Conservation (phyloP, 148 eudicot species). For the Fagopyrum homotropicum region DNA sequence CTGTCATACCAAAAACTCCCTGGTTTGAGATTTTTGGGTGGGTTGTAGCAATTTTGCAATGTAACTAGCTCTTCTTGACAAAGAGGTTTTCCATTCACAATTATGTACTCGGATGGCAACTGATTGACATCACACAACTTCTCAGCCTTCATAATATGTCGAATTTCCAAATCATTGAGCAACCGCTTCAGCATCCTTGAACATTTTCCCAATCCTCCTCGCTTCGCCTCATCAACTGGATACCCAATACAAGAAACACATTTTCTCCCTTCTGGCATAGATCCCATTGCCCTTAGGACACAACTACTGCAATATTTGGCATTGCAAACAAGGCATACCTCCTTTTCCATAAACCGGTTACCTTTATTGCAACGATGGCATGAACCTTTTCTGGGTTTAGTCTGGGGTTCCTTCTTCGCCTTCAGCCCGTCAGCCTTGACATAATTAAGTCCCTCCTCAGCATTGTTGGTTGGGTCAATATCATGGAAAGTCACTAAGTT, state of each 20-base stretch:
- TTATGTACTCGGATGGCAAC: conserved; percentile 78
- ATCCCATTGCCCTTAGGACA: conserved; percentile 96
- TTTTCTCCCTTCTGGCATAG: conserved; percentile 99
- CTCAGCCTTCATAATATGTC: conserved; percentile 91
- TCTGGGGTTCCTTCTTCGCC: conserved; percentile 43
- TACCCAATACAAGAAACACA: conserved; percentile 87
- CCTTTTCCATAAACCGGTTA: conserved; percentile 84
- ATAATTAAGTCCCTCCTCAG: conserved; percentile 31
- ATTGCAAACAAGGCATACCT: conserved; percentile 89
- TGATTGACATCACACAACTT: conserved; percentile 86
- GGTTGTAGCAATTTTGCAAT: conserved; percentile 71
- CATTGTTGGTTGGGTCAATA: conserved; percentile 48
- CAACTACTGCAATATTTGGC: conserved; percentile 85
- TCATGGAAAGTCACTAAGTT: conserved; percentile 61
- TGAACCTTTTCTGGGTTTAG: conserved; percentile 63
- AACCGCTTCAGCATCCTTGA: conserved; percentile 78
- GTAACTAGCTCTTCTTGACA: conserved; percentile 71
- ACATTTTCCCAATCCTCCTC: conserved; percentile 84
- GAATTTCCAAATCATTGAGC: conserved; percentile 83
- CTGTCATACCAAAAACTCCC: conserved; percentile 96
- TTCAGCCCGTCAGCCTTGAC: conserved; percentile 32
- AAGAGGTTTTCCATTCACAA: conserved; percentile 78
- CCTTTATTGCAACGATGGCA: conserved; percentile 92
- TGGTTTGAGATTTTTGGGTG: conserved; percentile 90
- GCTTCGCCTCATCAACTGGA: conserved; percentile 79